phyloP scores from a whole-genome alignment of 768 basidiomycete genomes.

The Suillus subluteus region DNA sequence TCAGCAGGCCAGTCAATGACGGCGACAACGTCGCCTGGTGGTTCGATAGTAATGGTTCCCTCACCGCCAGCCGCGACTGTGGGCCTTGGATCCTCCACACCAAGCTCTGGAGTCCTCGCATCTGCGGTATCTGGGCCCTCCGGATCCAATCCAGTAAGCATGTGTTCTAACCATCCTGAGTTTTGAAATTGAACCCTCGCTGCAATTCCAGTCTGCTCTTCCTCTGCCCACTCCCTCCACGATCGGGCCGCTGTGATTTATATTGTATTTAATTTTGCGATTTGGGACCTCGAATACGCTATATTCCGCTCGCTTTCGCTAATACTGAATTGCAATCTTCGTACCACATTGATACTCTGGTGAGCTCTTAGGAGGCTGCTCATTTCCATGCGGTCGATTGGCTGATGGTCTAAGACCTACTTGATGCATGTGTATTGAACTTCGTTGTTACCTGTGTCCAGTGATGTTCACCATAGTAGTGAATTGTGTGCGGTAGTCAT shows the following conservation, averaged over 20 bases:
- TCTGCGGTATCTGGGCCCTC: background rate
- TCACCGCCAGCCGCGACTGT: conserved; percentile 5
- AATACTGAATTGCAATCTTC: background rate
- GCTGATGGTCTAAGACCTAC: background rate
- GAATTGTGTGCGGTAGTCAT: too few relatives aligned
- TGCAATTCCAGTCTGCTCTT: background rate
- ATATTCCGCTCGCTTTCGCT: background rate
- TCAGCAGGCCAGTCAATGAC: conserved; percentile 20
- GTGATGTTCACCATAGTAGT: too few relatives aligned
- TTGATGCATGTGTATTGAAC: too few relatives aligned
- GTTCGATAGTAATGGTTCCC: background rate
- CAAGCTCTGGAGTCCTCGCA: conserved; percentile 7
- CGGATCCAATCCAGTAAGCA: conserved; percentile 5
- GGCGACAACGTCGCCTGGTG: background rate
- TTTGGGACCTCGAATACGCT: background rate
- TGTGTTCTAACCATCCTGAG: background rate
- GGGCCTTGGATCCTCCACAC: background rate
- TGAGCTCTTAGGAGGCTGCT: background rate
- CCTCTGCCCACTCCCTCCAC: background rate
- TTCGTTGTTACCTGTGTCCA: too few relatives aligned
- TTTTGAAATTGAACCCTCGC: background rate
- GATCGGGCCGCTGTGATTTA: background rate
- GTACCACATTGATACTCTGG: background rate
- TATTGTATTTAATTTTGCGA: background rate
- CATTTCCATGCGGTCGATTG: background rate